Evolutionary conservation across 2,329 filamentous ascomycete species (phyloP).

Genomic region (Paracamarosporium sp.): DNA sequence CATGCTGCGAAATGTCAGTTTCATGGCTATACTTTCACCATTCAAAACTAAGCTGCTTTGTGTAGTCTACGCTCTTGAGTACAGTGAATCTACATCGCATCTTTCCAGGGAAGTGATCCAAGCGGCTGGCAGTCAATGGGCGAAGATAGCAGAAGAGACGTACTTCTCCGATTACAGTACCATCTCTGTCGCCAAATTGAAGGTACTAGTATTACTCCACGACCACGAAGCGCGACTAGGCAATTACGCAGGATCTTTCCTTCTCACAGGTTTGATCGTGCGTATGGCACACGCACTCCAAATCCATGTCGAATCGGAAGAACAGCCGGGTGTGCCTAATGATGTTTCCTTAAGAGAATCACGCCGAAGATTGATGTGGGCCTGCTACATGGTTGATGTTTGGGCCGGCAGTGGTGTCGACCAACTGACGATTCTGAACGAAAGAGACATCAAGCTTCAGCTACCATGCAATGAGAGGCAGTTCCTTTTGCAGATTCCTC

Average conservation of each 20-base stretch:
- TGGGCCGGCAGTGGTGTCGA: slow-evolving; percentile 44
- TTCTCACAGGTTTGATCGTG: slow-evolving; percentile 39
- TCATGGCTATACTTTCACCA: background rate
- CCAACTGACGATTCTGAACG: slow-evolving; percentile 40
- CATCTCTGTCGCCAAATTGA: slow-evolving; percentile 39
- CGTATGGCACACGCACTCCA: slow-evolving; percentile 42
- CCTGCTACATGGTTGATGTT: slow-evolving; percentile 44
- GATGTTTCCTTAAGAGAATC: slow-evolving; percentile 38
- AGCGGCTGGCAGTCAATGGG: slow-evolving; percentile 40
- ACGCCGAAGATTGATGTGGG: slow-evolving; percentile 42
- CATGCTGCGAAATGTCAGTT: slow-evolving; percentile 4
- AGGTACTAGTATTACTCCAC: slow-evolving; percentile 38
- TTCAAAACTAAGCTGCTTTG: slow-evolving; percentile 12
- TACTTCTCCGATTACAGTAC: slow-evolving; percentile 43
- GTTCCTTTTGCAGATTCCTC: slow-evolving; percentile 38
- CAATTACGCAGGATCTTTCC: slow-evolving; percentile 40
- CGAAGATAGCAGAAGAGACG: slow-evolving; percentile 39
- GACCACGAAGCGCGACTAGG: slow-evolving; percentile 40
- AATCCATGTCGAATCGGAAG: slow-evolving; percentile 39
- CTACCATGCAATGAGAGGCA: slow-evolving; percentile 42
- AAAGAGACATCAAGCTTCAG: slow-evolving; percentile 41
- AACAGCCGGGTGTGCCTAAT: slow-evolving; percentile 31
- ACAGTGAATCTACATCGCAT: slow-evolving; percentile 33
- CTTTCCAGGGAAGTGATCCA: slow-evolving; percentile 38
- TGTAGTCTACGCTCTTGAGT: slow-evolving; percentile 39